Base-by-base conservation (phyloP, 257 asterid species). In the Nicotiana benthamiana region DNA sequence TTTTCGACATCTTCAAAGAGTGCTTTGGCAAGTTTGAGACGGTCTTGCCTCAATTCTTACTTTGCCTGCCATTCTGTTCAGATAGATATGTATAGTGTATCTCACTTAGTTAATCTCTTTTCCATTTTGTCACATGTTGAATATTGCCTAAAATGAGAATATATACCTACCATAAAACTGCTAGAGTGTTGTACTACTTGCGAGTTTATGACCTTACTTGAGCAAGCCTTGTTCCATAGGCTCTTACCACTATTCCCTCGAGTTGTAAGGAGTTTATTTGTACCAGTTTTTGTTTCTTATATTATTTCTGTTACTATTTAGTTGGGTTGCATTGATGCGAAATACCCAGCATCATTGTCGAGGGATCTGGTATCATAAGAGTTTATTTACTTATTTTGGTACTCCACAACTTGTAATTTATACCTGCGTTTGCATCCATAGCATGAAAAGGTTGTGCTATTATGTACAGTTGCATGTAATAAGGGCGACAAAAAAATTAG, bases 51-150 rank as follows among this genome's bases (percentile, higher is more conserved):
- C 77, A 70, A 3, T 24, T 72, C 60, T 72, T 26, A 8, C 61
- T 48, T 74, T 74, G 54, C 61, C 40, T 74, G 17, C 61, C 26
- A 48, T 20, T 74, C 26, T 74, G 79, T 74, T 48, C 60, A 72
- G 78, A 70, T 72, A 72, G 59, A 15, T 40, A 48, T 48, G 79
- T 74, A 66, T 66, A 74, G 62, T 74, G 61, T 15, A 72, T 22
- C 78, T 46, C 26, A 46, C 8, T 24, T 46, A 74, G 62, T 74
- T 74, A 34, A 26, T 74, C 16, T 18, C 62, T 74, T 4, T 16
- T 15, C 62, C 16, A 74, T n/a, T 24, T 15, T 2, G 43, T 74
- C 62, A 48, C 18, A 72, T 46, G 48, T 70, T 70, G 34, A 24
- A 46, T 72, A 16, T 12, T 61, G 67, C 34, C 36, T 13, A 61